Conservation (phyloP, 306 rosid genomes). For the Cicer yamashitae region DNA sequence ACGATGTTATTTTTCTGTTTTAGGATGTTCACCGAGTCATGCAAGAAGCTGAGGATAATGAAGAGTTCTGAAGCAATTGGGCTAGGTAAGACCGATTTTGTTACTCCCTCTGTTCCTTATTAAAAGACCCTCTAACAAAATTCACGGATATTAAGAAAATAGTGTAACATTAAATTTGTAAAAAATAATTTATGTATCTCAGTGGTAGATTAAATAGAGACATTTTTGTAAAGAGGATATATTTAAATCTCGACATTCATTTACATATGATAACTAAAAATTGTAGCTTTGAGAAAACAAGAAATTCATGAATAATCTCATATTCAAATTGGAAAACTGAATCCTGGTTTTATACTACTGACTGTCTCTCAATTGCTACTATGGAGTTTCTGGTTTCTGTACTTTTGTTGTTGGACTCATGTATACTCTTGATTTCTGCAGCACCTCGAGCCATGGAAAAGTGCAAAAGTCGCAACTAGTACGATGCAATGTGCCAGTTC, state of each 20-base stretch:
- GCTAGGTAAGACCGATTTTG: conserved; percentile 60
- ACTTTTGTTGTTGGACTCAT: conserved; percentile 21
- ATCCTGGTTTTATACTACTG: neutral
- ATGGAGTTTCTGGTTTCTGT: neutral
- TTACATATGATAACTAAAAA: neutral
- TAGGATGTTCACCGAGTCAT: conserved; percentile 90
- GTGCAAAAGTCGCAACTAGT: conserved; percentile 69
- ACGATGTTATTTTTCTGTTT: conserved; percentile 30
- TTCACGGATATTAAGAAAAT: too few relatives aligned
- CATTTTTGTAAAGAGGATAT: too few relatives aligned
- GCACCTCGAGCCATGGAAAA: conserved; percentile 96
- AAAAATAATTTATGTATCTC: too few relatives aligned
- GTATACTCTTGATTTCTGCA: conserved; percentile 49
- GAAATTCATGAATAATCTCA: neutral
- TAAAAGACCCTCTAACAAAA: neutral
- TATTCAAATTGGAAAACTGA: conserved; percentile 11
- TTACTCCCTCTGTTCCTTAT: neutral
- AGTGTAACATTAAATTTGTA: too few relatives aligned
- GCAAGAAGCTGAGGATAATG: conserved; percentile 95
- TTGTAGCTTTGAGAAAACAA: neutral
- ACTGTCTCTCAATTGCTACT: neutral
- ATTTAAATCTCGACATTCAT: neutral
- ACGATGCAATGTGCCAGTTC: neutral
- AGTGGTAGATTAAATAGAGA: too few relatives aligned
- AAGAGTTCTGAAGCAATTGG: conserved; percentile 97